Evolutionary conservation across 495 filamentous ascomycete species (phyloP).

Genomic region (Aspergillus ostianus): DNA sequence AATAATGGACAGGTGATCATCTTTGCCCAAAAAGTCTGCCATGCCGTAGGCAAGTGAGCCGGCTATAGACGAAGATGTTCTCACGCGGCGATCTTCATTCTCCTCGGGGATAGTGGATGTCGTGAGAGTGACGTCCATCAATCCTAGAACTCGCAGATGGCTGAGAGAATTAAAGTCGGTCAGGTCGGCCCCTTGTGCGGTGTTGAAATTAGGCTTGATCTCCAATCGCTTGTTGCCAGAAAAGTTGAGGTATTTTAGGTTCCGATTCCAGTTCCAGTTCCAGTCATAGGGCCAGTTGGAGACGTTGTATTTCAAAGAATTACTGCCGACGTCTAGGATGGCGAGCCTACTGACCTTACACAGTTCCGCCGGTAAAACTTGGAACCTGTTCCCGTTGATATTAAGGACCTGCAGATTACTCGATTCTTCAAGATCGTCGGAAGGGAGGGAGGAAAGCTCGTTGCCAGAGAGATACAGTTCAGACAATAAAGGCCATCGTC

Average conservation of each 20-base stretch:
- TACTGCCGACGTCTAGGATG: slow-evolving; percentile 92
- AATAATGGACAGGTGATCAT: slow-evolving; percentile 94
- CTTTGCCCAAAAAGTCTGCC: slow-evolving; percentile 92
- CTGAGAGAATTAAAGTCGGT: slow-evolving; percentile 86
- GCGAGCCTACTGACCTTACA: slow-evolving; percentile 89
- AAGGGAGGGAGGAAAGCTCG: slow-evolving; percentile 84
- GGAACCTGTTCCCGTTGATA: slow-evolving; percentile 97
- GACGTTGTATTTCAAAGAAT: slow-evolving; percentile 97
- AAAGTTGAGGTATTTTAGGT: slow-evolving; percentile 91
- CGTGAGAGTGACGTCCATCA: slow-evolving; percentile 97
- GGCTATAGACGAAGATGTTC: slow-evolving; percentile 90
- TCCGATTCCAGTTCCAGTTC: slow-evolving; percentile 99
- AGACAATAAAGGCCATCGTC: slow-evolving; percentile 79
- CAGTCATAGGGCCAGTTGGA: slow-evolving; percentile 99
- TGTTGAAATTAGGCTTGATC: slow-evolving; percentile 77
- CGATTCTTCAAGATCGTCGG: slow-evolving; percentile 90
- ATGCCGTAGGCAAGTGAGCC: slow-evolving; percentile 91
- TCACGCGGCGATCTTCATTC: slow-evolving; percentile 89
- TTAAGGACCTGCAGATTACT: slow-evolving; percentile 84
- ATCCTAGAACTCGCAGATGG: slow-evolving; percentile 84
- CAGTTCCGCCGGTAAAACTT: slow-evolving; percentile 91
- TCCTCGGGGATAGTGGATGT: slow-evolving; percentile 92
- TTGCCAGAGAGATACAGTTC: slow-evolving; percentile 97
- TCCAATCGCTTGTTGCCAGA: slow-evolving; percentile 96
- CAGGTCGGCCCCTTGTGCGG: slow-evolving; percentile 65